Percentiles rank a stretch among this genome's conserved stretches.
Evolutionary conservation across 2,329 filamentous ascomycete genomes (phyloP).

Genomic region (Fusarium sp.): DNA sequence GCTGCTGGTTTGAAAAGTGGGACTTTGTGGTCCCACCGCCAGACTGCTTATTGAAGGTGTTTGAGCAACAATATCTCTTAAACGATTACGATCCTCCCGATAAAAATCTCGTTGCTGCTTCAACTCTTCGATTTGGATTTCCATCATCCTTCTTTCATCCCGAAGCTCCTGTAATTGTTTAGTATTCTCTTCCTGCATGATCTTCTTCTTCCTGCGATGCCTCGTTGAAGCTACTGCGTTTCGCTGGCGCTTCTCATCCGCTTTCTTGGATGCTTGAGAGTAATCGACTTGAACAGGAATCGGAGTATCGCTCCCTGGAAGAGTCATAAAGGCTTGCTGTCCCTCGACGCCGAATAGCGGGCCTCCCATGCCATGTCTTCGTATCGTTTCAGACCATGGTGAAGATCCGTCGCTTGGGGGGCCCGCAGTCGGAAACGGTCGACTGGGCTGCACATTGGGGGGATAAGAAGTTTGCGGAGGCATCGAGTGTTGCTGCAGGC

Average conservation of each 20-base stretch:
- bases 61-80: constrained; percentile 76
- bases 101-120: constrained; percentile 76
- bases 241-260: constrained; percentile 87
- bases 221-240: constrained; percentile 90
- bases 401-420: constrained; percentile 44
- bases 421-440: constrained; percentile 40
- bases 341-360: constrained; percentile 51
- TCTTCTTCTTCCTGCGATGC: constrained; percentile 86
- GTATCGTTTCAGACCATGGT: constrained; percentile 54
- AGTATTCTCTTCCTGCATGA: constrained; percentile 82
- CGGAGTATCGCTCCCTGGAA: constrained; percentile 56
- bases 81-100: constrained; percentile 78
- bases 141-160: constrained; percentile 76
- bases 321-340: constrained; percentile 57
- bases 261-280: constrained; percentile 84
- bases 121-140: constrained; percentile 65
- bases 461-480: constrained; percentile 43
- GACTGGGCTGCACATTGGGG: constrained; percentile 39
- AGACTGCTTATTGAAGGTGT: constrained; percentile 70
- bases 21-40: constrained; percentile 69
- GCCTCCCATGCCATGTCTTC: constrained; percentile 49
- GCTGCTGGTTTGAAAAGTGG: constrained; percentile 56
- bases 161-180: constrained; percentile 79
- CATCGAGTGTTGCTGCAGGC: constrained; percentile 33
- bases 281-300: constrained; percentile 81